Base-by-base conservation (phyloP, 345 rosid species). In the Geranium rotundifolium region DNA sequence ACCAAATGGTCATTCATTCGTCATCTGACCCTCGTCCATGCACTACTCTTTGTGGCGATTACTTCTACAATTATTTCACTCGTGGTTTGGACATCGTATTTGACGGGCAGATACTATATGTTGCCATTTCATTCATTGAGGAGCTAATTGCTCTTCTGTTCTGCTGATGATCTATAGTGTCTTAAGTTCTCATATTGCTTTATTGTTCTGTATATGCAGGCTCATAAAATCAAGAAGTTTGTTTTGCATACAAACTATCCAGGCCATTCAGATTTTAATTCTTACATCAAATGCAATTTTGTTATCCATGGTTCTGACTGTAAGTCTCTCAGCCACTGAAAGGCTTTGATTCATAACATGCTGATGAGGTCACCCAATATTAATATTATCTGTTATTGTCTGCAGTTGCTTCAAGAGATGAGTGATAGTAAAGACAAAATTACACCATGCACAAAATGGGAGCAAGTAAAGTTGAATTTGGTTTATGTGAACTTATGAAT, bases 1-100 rank as follows among this genome's bases (percentile, higher is more conserved):
- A 88, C 76, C 97, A 93, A 77, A 93, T 93, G 99, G 91, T 90
- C 50, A 90, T 93, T 73, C 99, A 93, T 69, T 93, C 97, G 29
- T 87, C 95, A 7, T 83, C 88, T 9, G 96, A 93, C 64, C 90
- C 85, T 49, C 87, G 83, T 13, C 99, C 97, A 16, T 74, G 87
- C 59, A 83, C 90, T 63, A 88, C 97, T 1, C 79, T 86, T 31
- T 90, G 97, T 76, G 96, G 88, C 29, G 99, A 93, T 78, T 93
- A 93, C 76, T 93, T 93, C 74, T 90, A 88, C 79, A 90, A 93
- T 73, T 93, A 90, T 66, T 90, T 83, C 69, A 78, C 99, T 65
- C 99, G 99, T 57, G 99, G 97, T 19, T 77, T 93, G 69, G 97
- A 90, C 74, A 90, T 93, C 72, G 79, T 93, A 66, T 90, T 93